These are phyloP conservation scores for Hyaloscypha bicolor DNA, from an alignment of 495 filamentous ascomycete species.

Conservation along the genomic window DNA sequence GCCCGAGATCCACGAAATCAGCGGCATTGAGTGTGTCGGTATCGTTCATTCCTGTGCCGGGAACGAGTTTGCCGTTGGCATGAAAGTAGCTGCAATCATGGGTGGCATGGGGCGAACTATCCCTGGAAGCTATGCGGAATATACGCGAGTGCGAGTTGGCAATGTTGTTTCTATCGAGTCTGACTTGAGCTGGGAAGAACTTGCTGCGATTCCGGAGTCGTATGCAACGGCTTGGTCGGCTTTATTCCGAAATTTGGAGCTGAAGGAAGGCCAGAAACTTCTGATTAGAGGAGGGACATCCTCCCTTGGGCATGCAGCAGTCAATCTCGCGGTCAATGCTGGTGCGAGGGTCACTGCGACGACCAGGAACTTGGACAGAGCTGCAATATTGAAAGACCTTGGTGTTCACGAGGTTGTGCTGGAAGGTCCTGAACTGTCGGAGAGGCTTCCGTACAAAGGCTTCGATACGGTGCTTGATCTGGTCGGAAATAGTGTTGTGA, in stretches of 20 bases:
- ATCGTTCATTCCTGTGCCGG: slow-evolving; percentile 42
- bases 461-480: slow-evolving; percentile 49
- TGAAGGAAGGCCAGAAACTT: slow-evolving; percentile 38
- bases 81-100: slow-evolving; percentile 45
- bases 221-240: slow-evolving; percentile 50
- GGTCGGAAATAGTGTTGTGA: slow-evolving; percentile 45
- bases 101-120: slow-evolving; percentile 46
- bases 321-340: slow-evolving; percentile 46
- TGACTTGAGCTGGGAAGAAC: slow-evolving; percentile 40
- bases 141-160: slow-evolving; percentile 34
- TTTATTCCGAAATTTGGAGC: slow-evolving; percentile 41
- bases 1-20: slow-evolving; percentile 47
- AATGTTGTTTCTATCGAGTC: slow-evolving; percentile 43
- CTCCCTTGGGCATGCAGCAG: slow-evolving; percentile 45
- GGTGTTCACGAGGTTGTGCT: slow-evolving; percentile 37
- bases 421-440: slow-evolving; percentile 27
- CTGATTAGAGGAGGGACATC: slow-evolving; percentile 49
- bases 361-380: slow-evolving; percentile 37
- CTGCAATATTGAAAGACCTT: slow-evolving; percentile 34
- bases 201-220: slow-evolving; percentile 47
- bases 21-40: slow-evolving; percentile 51
- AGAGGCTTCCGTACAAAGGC: neutral
- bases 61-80: slow-evolving; percentile 39
- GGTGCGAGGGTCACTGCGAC: slow-evolving; percentile 46
- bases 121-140: slow-evolving; percentile 47